phyloP scores from a whole-genome alignment of 176 grass and related monocot species.

The Tillandsia leiboldiana region DNA sequence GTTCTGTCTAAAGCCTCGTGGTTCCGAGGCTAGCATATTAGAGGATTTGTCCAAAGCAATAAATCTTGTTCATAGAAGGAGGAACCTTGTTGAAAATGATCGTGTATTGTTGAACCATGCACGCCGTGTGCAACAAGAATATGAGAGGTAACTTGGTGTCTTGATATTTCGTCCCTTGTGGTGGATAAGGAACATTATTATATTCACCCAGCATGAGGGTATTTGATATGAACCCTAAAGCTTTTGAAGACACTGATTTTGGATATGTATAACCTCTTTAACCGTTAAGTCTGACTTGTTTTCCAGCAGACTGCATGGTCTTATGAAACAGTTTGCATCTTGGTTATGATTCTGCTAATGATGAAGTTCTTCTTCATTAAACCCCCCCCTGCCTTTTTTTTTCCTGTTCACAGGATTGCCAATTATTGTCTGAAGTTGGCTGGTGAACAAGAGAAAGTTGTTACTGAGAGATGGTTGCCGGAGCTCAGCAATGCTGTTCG shows the following conservation, averaged over 20 bases:
- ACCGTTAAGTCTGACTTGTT: too few relatives aligned
- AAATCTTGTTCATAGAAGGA: constrained; percentile 58
- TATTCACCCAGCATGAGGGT: not conserved
- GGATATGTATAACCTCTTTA: not conserved
- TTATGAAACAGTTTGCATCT: not conserved
- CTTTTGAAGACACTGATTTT: not conserved
- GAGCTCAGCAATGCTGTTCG: constrained; percentile 75
- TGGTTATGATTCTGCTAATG: not conserved
- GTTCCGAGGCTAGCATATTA: constrained; percentile 88
- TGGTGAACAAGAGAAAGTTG: constrained; percentile 75
- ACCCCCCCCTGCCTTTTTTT: not conserved
- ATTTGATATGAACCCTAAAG: not conserved
- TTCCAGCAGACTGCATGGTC: not conserved
- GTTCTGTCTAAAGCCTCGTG: constrained; percentile 81
- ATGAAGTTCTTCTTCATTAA: not conserved
- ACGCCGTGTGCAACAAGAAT: constrained; percentile 83
- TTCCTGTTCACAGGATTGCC: constrained; percentile 55
- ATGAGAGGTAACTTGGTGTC: constrained; percentile 51
- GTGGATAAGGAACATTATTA: not conserved
- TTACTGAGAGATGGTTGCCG: constrained; percentile 68
- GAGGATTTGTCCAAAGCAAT: constrained; percentile 93
- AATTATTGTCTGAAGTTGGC: constrained; percentile 94
- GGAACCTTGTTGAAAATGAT: constrained; percentile 81
- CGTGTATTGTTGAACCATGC: constrained; percentile 84
- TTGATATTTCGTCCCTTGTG: not conserved